Base-by-base conservation (phyloP, 345 rosid genomes). In the Lepidium sativum region DNA sequence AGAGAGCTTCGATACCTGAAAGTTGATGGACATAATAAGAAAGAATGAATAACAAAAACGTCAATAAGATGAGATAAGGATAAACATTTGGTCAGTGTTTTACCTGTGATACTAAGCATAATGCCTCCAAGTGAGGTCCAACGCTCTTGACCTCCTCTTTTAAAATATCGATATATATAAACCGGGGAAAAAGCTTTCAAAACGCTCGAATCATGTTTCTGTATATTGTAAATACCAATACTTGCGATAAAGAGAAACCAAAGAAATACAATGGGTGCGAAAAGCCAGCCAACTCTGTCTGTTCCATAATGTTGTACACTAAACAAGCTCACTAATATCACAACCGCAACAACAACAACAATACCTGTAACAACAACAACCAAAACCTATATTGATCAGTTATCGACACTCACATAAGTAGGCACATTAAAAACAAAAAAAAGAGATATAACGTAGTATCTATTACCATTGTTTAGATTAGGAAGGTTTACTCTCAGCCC, bases 1-100 rank as follows among this genome's bases (percentile, higher is more conserved):
- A 89, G 73, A 92, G 90, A 13, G 98, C 98, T 72, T 92, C 97
- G 4, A 91, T 92, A 60, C 98, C 98, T 92, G 88, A 33, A 60
- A 33, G 5, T n/a, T 17, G n/a, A 33, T 39, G 8, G 34, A 49
- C 40, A 68, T 15, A 40, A 39, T 13, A 40, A 23, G 18, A 53
- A 62, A 13, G 14, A 13, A 54, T 61, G 69, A 69, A 16, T 35
- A 50, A 6, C 29, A 40, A 18, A 53, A 42, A n/a, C 3, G 15
- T 21, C 18, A 52, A 13, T 4, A 53, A 15, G n/a, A 67, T 25
- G n/a, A 42, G 56, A 60, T 43, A 31, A 23, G 0, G 10, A 60
- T 10, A 53, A 6, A 38, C 2, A 15, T 35, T 23, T 34, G 29
- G 15, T 18, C 32, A 5, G 18, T 8, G 1, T 6, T 8, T 70